Base-by-base conservation (phyloP, 1,284 basidiomycete genomes). In the Ustilago vetiveriae region DNA sequence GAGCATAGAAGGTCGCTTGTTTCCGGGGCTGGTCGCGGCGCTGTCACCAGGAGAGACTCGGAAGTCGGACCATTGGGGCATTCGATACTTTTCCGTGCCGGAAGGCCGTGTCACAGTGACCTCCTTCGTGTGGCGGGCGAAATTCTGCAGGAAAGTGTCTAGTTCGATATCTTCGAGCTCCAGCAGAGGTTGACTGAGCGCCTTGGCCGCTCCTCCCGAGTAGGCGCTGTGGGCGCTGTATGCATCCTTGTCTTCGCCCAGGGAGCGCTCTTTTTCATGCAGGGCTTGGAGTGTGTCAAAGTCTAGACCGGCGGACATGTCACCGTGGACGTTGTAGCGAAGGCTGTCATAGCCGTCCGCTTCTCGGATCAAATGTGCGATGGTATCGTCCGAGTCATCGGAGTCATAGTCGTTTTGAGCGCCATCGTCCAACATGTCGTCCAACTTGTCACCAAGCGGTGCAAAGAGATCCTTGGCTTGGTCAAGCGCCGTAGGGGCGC, bases 61-160 rank as follows among this genome's bases (percentile, higher is more conserved):
- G 55, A 82, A 82, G 54, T 82, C 80, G 22, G 70, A 64, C 79
- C 79, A 81, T 32, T 75, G 59, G 10, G 80, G 80, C 78, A 82
- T 79, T 23, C 80, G 54, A 22, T 68, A 56, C 47, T 67, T 70
- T 23, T 74, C 60, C 33, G 27, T 46, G 5, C 52, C 53, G 4
- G 49, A 41, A 4, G 60, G 40, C 24, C 52, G 55, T 2, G 77
- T 71, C 16, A 82, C 71, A 23, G 71, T 73, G 32, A 82, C 73
- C 37, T 81, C 74, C 21, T 70, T 67, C n/a, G 80, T 82, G 43
- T 82, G 78, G 8, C 71, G 59, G 21, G 69, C 71, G 59, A 81
- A 81, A 45, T 69, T 79, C 35, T 75, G 69, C 44, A 81, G 51
- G 57, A 81, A 81, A 22, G 58, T 69, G 22, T 81, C 74, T 26